Evolutionary conservation across 2,329 filamentous ascomycete species (phyloP).

Genomic region (Calonectria hawksworthii): DNA sequence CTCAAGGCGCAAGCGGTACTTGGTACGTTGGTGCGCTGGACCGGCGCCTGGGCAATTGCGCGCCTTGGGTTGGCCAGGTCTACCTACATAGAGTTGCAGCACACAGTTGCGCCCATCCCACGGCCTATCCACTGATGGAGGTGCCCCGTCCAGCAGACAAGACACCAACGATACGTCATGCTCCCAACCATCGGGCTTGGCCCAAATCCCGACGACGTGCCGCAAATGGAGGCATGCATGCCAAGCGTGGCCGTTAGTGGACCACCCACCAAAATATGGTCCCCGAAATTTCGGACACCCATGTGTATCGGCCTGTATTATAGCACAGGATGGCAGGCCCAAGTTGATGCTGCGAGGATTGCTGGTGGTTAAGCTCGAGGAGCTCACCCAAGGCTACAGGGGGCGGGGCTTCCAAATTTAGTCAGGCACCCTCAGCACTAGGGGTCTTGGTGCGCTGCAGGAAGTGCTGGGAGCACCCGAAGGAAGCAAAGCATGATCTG

Average conservation of each 20-base stretch:
- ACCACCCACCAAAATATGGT: not conserved
- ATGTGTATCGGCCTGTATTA: conserved; percentile 5
- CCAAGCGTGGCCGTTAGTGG: conserved; percentile 11
- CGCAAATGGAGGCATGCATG: conserved; percentile 18
- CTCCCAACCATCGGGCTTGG: not conserved
- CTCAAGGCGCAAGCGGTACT: not conserved
- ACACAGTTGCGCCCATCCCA: conserved; percentile 5
- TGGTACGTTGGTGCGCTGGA: not conserved
- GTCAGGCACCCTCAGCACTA: conserved; percentile 14
- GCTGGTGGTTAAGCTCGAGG: not conserved
- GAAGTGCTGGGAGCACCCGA: conserved; percentile 9
- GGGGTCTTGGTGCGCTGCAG: not conserved
- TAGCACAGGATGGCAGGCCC: not conserved
- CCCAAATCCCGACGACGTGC: conserved; percentile 7
- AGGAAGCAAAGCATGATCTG: not conserved
- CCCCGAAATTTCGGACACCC: not conserved
- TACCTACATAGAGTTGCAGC: conserved; percentile 8
- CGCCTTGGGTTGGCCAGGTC: not conserved
- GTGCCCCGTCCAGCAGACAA: not conserved
- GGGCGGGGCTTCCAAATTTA: conserved; percentile 13
- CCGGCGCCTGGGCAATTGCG: not conserved
- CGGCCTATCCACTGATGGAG: not conserved
- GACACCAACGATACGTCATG: not conserved
- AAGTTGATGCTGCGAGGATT: not conserved
- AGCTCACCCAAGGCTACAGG: not conserved